Evolutionary conservation across 208 protist genomes (phyloP).

Genomic region (Leishmania gerbilli): DNA sequence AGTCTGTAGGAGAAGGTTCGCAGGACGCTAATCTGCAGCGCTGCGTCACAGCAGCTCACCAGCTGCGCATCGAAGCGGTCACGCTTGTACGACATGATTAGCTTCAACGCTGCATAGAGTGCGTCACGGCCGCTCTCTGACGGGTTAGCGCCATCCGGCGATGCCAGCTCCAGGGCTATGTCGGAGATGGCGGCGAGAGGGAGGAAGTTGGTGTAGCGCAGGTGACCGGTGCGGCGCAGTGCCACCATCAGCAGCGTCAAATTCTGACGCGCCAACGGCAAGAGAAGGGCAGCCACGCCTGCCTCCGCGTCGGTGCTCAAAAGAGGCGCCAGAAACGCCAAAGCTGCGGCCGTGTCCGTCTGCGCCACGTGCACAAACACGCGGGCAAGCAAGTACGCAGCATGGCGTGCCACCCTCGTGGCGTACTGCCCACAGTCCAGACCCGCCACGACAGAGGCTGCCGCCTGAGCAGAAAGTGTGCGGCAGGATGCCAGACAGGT

Average conservation of each 20-base stretch:
- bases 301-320: conserved; percentile 22
- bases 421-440: conserved; percentile 39
- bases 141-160: conserved; percentile 25
- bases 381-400: conserved; percentile 60
- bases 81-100: conserved; percentile 34
- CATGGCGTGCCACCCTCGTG: conserved; percentile 48
- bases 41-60: conserved; percentile 39
- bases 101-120: conserved; percentile 42
- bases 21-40: conserved; percentile 60
- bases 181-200: conserved; percentile 77
- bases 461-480: conserved; percentile 52
- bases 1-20: conserved; percentile 46
- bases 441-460: conserved; percentile 33
- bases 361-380: conserved; percentile 41
- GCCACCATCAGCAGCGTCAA: conserved; percentile 60
- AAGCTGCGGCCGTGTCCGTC: conserved; percentile 25
- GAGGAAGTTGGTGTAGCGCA: conserved; percentile 37
- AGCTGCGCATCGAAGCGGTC: conserved; percentile 34
- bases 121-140: conserved; percentile 33
- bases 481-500: conserved; percentile 43
- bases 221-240: conserved; percentile 34
- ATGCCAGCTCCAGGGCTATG: conserved; percentile 41
- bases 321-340: conserved; percentile 25
- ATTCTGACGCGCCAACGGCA: conserved; percentile 72
- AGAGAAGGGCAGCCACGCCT: conserved; percentile 38